These are phyloP conservation scores for Paratinospora sagittata DNA, from an alignment of 164 flowering plant genomes.

Conservation along the genomic window DNA sequence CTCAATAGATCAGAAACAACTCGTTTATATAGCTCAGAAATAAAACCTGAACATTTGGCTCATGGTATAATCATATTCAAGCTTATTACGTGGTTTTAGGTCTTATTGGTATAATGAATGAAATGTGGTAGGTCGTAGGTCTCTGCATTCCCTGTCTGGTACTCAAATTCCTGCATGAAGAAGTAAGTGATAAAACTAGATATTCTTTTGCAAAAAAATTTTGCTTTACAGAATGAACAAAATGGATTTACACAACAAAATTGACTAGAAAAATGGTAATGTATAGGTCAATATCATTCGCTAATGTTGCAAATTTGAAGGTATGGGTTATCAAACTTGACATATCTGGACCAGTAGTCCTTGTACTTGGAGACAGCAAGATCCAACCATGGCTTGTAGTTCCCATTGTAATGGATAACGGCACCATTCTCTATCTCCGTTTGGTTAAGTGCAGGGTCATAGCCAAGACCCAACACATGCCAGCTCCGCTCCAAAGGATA, in stretches of 20 bases:
- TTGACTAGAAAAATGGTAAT: not conserved
- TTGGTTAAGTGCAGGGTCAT: slow-evolving; percentile 88
- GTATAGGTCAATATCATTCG: not conserved
- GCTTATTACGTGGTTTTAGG: too few relatives aligned
- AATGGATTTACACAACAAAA: not conserved
- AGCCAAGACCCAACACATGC: slow-evolving; percentile 96
- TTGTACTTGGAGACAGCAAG: slow-evolving; percentile 80
- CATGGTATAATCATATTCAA: too few relatives aligned
- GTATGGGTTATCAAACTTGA: slow-evolving; percentile 65
- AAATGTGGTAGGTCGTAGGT: too few relatives aligned
- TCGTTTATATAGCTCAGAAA: too few relatives aligned
- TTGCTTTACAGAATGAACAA: not conserved
- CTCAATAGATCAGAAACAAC: too few relatives aligned
- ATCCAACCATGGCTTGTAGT: slow-evolving; percentile 96
- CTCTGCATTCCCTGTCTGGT: too few relatives aligned
- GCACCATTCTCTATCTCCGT: slow-evolving; percentile 85
- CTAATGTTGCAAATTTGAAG: slow-evolving; percentile 56
- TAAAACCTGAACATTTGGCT: too few relatives aligned
- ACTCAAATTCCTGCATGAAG: not conserved
- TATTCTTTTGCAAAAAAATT: not conserved
- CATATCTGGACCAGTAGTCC: slow-evolving; percentile 76
- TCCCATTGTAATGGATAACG: slow-evolving; percentile 91
- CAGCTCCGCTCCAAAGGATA: slow-evolving; percentile 77
- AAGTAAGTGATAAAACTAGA: not conserved
- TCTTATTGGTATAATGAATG: too few relatives aligned